Base-by-base conservation (phyloP, 2,329 filamentous ascomycete genomes). In the Botryotinia convoluta region DNA sequence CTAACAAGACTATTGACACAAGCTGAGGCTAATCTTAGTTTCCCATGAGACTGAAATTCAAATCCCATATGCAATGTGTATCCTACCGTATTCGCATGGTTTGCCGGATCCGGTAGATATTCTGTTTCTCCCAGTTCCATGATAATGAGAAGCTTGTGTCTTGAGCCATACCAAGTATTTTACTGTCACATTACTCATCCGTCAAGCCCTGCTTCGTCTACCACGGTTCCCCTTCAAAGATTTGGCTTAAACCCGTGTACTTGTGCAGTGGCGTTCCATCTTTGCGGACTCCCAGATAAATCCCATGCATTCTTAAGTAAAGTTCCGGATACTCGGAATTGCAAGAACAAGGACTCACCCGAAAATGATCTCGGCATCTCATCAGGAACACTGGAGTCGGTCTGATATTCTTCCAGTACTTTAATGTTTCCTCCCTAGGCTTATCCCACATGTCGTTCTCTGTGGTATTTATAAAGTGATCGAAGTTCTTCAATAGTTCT, bases 241-340 rank as follows among this genome's bases (percentile, higher is more conserved):
- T 44, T 1, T 45, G 39, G 5, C 32, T 26, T 32, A 51, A 35
- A 1, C 63, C 44, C 1, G 3, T 39, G 8, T 67, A 67, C 32
- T 1, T 51, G 18, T 67, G 16, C 3, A 67, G 5, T 1, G 44
- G 32, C 1, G 22, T 51, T 12, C 18, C 5, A 48, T 67, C 63
- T 1, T 37, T n/a, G 18, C 10, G 7, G 10, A 67, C 4, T 37
- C 5, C 3, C 1, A 65, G 1, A n/a, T 16, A 2, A 4, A n/a
- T 3, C 0, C 1, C 12, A 4, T 18, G 0, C 3, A 2, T 2
- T 1, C 1, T 0, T 8, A n/a, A 14, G 3, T 18, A 51, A 2
- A 51, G 1, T 18, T 37, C 12, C 7, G 29, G 29, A 32, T 18
- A 8, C 1, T 37, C 29, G 14, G 29, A 14, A 8, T 8, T 35